Conservation (phyloP, 768 basidiomycete genomes). For the Mycena leptocephala region DNA sequence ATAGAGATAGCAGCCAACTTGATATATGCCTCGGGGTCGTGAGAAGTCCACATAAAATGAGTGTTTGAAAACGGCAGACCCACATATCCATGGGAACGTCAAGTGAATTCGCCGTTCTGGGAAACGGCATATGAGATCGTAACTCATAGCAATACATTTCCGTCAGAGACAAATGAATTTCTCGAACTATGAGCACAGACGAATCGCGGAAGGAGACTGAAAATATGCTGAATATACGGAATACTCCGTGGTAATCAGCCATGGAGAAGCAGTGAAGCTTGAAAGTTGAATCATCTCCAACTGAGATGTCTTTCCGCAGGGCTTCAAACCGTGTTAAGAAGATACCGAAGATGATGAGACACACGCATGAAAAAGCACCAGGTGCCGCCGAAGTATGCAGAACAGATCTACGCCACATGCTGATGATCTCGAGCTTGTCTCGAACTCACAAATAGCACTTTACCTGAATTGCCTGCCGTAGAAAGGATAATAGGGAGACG, state of each 20-base stretch:
- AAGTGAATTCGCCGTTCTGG: neutral
- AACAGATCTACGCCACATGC: neutral
- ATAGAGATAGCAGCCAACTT: too few relatives aligned
- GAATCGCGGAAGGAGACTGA: neutral
- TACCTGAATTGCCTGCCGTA: too few relatives aligned
- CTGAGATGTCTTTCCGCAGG: conserved; percentile 9
- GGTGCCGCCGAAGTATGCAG: neutral
- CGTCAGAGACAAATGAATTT: neutral
- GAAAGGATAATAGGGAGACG: too few relatives aligned
- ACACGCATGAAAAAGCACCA: neutral
- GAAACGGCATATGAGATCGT: neutral
- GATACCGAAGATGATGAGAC: neutral
- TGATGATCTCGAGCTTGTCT: neutral
- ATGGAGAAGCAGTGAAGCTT: neutral
- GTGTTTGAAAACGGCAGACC: neutral
- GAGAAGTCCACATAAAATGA: neutral
- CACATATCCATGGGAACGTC: neutral
- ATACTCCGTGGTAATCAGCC: too few relatives aligned
- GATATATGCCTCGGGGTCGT: neutral
- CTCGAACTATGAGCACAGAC: neutral
- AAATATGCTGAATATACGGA: neutral
- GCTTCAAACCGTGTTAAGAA: too few relatives aligned
- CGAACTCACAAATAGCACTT: neutral
- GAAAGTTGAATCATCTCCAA: neutral
- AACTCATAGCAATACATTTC: neutral